Base-by-base conservation (phyloP, 2,329 filamentous ascomycete genomes). In the Fusarium chaquense region DNA sequence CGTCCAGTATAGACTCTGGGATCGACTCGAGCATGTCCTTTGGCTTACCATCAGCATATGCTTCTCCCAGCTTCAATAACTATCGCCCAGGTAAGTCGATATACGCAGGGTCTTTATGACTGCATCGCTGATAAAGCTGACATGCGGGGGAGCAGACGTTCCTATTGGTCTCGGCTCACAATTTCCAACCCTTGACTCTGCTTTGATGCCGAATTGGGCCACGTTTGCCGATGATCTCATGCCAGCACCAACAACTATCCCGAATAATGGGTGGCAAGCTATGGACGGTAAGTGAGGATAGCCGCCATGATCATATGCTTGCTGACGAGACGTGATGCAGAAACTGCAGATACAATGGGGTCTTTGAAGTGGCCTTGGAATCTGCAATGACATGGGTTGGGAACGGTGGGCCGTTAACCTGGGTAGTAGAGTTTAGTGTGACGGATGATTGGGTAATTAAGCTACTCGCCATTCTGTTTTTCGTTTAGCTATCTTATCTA, bases 131-230 rank as follows among this genome's bases (percentile, higher is more conserved):
- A 28, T 8, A 2, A 20, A 8, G 41, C 60, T 63, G 43, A 62
- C 43, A 40, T 2, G 11, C 9, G 18, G 6, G 9, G 18, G 1
- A n/a, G 2, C 3, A 61, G 61, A 62, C 3, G 18, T 22, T 16
- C 36, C 58, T 5, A 5, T 3, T 0, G 58, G 49, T 5, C 45
- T 41, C 16, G 33, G 22, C n/a, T 30, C 35, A 12, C 32, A 63
- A 9, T 63, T 57, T 16, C 58, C 49, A 4, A 4, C 30, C 1
- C 22, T 57, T 2, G 26, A 63, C 32, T 33, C 10, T 1, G 5
- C 58, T 5, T 35, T 63, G 32, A 50, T 64, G 16, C 50, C 58
- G 2, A 46, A 63, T n/a, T 64, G 58, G 61, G 44, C 36, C 22
- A 32, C 50, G 2, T 36, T 47, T 15, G 26, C 58, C 6, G 58